Evolutionary conservation across 768 basidiomycete species (phyloP).

Genomic region (Boletus pseudo-olivaceus): DNA sequence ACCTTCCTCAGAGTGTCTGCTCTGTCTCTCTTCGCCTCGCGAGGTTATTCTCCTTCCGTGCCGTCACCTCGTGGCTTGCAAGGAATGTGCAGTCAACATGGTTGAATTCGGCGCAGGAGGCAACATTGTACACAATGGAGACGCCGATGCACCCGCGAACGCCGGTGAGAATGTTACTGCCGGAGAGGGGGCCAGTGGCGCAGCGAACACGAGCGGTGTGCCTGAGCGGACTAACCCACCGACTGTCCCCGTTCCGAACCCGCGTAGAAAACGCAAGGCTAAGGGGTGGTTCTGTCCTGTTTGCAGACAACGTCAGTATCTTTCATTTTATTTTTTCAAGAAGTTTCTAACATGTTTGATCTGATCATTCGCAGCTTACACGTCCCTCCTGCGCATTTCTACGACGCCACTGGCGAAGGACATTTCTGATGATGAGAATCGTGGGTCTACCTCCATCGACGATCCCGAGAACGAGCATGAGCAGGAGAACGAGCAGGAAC

Average conservation of each 20-base stretch:
- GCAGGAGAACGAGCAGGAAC: constrained; percentile 5
- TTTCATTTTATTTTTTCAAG: not conserved
- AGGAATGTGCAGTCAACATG: constrained; percentile 95
- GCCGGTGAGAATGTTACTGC: constrained; percentile 23
- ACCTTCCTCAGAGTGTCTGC: constrained; percentile 83
- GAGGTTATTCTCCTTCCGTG: constrained; percentile 94
- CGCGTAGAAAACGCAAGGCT: constrained; percentile 82
- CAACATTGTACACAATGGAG: constrained; percentile 61
- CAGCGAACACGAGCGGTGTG: constrained; percentile 16
- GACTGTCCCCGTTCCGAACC: constrained; percentile 33
- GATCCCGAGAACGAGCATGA: constrained; percentile 23
- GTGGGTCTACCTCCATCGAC: constrained; percentile 24
- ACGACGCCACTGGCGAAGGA: constrained; percentile 55
- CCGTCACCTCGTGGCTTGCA: constrained; percentile 91
- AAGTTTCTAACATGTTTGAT: not conserved
- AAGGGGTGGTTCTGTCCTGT: constrained; percentile 99
- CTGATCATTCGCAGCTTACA: constrained; percentile 58
- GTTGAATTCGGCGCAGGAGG: constrained; percentile 96
- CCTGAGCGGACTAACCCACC: constrained; percentile 23
- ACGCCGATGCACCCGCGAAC: constrained; percentile 30
- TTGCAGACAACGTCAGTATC: constrained; percentile 84
- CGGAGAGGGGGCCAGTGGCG: constrained; percentile 19
- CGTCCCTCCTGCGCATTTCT: constrained; percentile 80
- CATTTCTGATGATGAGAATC: constrained; percentile 31
- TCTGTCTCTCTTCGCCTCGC: constrained; percentile 83